Evolutionary conservation across 768 basidiomycete genomes (phyloP).

Genomic region (Kwoniella bestiolae): DNA sequence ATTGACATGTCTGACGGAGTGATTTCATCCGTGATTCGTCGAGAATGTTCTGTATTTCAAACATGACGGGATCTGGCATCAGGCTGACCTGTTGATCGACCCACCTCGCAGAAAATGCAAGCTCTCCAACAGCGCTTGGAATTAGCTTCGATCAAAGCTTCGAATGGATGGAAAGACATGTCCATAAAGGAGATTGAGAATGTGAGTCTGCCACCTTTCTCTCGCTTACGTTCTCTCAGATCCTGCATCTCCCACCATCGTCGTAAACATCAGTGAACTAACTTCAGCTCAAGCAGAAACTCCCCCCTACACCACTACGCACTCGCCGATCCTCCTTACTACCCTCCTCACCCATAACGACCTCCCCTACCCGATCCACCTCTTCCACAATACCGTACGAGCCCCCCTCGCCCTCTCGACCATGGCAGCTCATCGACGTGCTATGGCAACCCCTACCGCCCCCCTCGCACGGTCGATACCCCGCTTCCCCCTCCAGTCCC

Average conservation of each 20-base stretch:
- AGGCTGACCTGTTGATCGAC: no score
- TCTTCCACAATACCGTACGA: conserved; percentile 36
- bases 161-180: conserved; percentile 49
- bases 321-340: conserved; percentile 19
- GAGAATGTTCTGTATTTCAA: no score
- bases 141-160: conserved; percentile 49
- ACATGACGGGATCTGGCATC: no score
- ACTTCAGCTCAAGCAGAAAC: conserved; percentile 19
- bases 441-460: conserved; percentile 53
- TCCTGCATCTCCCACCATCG: no score
- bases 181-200: conserved; percentile 49
- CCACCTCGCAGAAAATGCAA: conserved; percentile 46
- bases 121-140: conserved; percentile 49
- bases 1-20: no score
- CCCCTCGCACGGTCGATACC: conserved; percentile 33
- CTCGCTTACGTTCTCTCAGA: no score
- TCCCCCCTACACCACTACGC: conserved; percentile 33
- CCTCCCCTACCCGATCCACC: conserved; percentile 17
- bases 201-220: conserved; percentile 18
- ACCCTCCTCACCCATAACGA: conserved; percentile 28
- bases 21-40: no score
- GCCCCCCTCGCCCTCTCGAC: conserved; percentile 47
- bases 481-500: conserved; percentile 33
- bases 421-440: conserved; percentile 53
- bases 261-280: no score